Evolutionary conservation across 2,329 filamentous ascomycete genomes (phyloP).

Genomic region (Beauveria sp.): DNA sequence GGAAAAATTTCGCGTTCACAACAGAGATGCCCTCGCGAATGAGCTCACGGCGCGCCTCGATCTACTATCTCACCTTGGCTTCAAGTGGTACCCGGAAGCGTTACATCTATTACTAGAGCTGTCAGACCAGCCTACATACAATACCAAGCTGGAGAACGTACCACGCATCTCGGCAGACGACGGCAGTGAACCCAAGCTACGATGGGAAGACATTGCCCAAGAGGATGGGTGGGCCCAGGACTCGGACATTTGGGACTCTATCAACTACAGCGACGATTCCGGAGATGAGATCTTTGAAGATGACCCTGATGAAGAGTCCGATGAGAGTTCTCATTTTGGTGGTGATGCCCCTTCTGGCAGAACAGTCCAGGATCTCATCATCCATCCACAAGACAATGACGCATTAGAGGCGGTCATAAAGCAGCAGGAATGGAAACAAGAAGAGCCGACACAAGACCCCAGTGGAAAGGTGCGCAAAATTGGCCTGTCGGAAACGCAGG

Average conservation of each 20-base stretch:
- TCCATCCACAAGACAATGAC: constrained; percentile 25
- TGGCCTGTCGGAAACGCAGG: constrained; percentile 61
- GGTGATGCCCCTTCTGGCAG: constrained; percentile 22
- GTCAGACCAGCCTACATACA: constrained; percentile 69
- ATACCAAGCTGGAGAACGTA: constrained; percentile 59
- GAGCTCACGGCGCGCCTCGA: constrained; percentile 53
- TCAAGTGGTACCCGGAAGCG: constrained; percentile 70
- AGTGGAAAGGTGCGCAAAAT: constrained; percentile 30
- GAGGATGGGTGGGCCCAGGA: constrained; percentile 68
- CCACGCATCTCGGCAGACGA: constrained; percentile 39
- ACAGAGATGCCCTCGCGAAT: constrained; percentile 72
- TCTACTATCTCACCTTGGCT: constrained; percentile 44
- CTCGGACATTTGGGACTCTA: constrained; percentile 61
- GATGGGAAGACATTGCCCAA: constrained; percentile 71
- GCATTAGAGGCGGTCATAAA: constrained; percentile 23
- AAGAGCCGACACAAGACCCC: constrained; percentile 28
- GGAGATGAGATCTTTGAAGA: constrained; percentile 37
- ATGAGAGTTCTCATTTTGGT: constrained; percentile 24
- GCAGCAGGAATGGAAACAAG: constrained; percentile 29
- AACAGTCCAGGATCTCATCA: constrained; percentile 26
- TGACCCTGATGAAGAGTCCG: constrained; percentile 30
- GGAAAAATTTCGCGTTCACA: constrained; percentile 77
- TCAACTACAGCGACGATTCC: constrained; percentile 61
- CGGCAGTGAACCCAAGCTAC: constrained; percentile 44
- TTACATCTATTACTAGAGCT: constrained; percentile 72